Evolutionary conservation across 345 rosid genomes (phyloP).

Genomic region (Passiflora organensis): DNA sequence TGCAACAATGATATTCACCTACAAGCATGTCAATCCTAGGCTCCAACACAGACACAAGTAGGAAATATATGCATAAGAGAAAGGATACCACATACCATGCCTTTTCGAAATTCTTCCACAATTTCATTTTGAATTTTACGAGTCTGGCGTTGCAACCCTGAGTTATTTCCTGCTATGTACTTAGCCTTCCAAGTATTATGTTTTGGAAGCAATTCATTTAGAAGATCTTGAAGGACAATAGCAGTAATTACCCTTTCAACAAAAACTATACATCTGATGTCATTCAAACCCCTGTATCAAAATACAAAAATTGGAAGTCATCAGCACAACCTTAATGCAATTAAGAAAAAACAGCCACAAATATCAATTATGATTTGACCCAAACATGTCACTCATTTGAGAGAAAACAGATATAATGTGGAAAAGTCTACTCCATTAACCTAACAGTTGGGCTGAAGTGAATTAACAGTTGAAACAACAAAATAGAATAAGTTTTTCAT

Average conservation of each 20-base stretch:
- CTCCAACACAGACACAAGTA: conserved; percentile 3
- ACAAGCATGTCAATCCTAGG: conserved; percentile 11
- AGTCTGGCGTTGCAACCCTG: conserved; percentile 49
- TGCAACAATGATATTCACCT: conserved; percentile 85
- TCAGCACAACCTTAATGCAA: too few species aligned
- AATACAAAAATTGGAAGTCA: too few species aligned
- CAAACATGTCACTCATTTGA: too few species aligned
- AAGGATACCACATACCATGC: conserved; percentile 46
- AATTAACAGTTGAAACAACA: too few species aligned
- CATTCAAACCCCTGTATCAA: conserved; percentile 42
- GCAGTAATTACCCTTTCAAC: conserved; percentile 76
- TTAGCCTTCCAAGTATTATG: conserved; percentile 51
- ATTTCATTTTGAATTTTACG: conserved; percentile 62
- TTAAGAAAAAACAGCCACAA: too few species aligned
- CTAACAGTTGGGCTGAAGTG: too few species aligned
- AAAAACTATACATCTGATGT: conserved; percentile 76
- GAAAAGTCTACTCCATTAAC: too few species aligned
- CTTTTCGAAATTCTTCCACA: conserved; percentile 74
- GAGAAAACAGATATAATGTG: too few species aligned
- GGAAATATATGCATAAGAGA: not conserved
- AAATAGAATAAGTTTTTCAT: too few species aligned
- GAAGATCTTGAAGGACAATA: conserved; percentile 46
- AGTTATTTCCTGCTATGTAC: conserved; percentile 69
- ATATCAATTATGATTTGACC: too few species aligned
- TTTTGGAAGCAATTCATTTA: conserved; percentile 55